These are phyloP conservation scores for Suillus spraguei DNA, from an alignment of 768 basidiomycete species.

Conservation along the genomic window DNA sequence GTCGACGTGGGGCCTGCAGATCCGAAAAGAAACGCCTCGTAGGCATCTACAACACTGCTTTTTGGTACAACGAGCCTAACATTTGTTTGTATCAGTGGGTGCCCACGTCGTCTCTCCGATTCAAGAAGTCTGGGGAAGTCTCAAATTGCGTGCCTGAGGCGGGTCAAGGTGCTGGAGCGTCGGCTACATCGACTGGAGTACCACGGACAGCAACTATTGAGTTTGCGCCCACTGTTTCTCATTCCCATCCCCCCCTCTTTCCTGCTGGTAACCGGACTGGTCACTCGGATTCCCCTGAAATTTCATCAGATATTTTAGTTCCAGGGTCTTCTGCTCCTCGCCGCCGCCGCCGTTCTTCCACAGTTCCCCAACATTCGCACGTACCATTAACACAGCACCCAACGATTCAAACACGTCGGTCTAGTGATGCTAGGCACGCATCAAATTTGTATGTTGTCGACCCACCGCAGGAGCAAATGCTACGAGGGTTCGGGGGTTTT, in stretches of 20 bases:
- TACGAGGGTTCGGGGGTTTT: slow-evolving; percentile 70
- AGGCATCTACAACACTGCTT: not conserved
- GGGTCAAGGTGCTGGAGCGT: not conserved
- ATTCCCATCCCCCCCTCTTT: slow-evolving; percentile 26
- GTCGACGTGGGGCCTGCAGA: not conserved
- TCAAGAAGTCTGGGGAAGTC: slow-evolving; percentile 24
- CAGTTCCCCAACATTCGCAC: slow-evolving; percentile 17
- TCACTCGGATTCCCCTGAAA: slow-evolving; percentile 13
- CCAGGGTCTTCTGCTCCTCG: not conserved
- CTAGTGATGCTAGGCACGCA: slow-evolving; percentile 9
- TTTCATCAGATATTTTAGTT: slow-evolving; percentile 13
- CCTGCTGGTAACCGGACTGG: slow-evolving; percentile 27
- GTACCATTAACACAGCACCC: slow-evolving; percentile 20
- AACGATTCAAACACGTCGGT: slow-evolving; percentile 17
- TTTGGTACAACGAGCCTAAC: slow-evolving; percentile 16
- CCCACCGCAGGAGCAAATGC: slow-evolving; percentile 27
- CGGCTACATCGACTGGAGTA: slow-evolving; percentile 21
- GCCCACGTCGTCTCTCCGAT: slow-evolving; percentile 40
- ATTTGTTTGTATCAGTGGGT: not conserved
- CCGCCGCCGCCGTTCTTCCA: slow-evolving; percentile 18
- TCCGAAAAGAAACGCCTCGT: not conserved
- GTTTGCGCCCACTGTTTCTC: slow-evolving; percentile 45
- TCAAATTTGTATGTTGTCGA: slow-evolving; percentile 15
- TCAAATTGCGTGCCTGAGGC: not conserved
- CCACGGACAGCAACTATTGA: slow-evolving; percentile 53